Percentiles rank a stretch among this genome's conserved stretches.
phyloP scores from a whole-genome alignment of 257 asterid genomes.

The Solanum pinnatisectum region DNA sequence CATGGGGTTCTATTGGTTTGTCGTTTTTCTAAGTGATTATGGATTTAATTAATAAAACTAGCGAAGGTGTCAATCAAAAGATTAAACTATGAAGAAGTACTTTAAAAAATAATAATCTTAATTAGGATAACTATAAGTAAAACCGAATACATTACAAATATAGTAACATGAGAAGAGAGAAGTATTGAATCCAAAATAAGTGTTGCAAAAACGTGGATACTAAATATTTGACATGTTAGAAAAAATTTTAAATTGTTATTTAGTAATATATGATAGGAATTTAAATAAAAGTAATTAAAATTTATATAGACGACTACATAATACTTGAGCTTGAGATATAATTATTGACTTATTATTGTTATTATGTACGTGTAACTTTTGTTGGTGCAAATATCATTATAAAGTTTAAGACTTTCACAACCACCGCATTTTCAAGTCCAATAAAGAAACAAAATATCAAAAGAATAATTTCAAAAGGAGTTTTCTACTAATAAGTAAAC shows the following conservation, averaged over 20 bases:
- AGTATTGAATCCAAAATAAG: background rate
- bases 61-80: too few relatives aligned
- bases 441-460: background rate
- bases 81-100: too few relatives aligned
- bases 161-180: too few relatives aligned
- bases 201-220: background rate
- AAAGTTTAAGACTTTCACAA: background rate
- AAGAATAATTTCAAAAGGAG: background rate
- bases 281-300: background rate
- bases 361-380: background rate
- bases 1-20: too few relatives aligned
- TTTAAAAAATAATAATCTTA: too few relatives aligned
- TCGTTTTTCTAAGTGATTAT: too few relatives aligned
- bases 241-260: too few relatives aligned
- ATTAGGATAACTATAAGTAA: too few relatives aligned
- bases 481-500: background rate
- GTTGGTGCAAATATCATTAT: background rate
- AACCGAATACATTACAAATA: too few relatives aligned
- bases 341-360: background rate
- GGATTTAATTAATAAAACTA: too few relatives aligned
- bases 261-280: background rate
- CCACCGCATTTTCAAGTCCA: background rate
- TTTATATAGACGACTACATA: background rate
- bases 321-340: background rate
- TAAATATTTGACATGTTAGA: too few relatives aligned